These are phyloP conservation scores for Chrysoporthe cubensis DNA, from an alignment of 2,329 filamentous ascomycete species.

Conservation along the genomic window DNA sequence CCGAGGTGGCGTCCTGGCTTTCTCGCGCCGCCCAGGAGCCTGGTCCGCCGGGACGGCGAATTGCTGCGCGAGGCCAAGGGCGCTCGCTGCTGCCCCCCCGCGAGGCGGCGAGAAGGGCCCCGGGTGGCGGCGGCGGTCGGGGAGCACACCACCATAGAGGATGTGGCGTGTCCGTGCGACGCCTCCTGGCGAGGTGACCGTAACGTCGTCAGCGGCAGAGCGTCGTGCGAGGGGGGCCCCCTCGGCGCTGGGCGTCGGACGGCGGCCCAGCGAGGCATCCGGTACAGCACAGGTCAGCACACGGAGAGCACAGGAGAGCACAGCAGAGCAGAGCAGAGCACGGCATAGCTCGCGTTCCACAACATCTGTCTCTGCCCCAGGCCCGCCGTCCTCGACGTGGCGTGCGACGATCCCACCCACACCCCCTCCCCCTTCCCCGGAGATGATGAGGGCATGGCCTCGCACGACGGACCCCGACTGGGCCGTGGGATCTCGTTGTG, in stretches of 20 bases:
- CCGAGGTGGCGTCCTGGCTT: constrained; percentile 20
- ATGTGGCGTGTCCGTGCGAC: constrained; percentile 14
- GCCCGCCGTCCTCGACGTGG: background rate
- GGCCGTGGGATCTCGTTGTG: background rate
- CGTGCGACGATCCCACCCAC: background rate
- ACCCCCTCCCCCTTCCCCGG: background rate
- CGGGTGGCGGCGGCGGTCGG: background rate
- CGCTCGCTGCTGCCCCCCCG: background rate
- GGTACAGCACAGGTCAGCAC: no score
- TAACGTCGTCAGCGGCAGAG: background rate
- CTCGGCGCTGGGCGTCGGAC: no score
- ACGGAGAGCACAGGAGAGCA: background rate
- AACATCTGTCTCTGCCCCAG: background rate
- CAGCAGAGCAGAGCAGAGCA: background rate
- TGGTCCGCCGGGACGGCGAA: constrained; percentile 12
- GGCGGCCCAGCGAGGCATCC: no score
- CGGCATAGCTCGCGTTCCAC: background rate
- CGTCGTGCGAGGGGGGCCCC: background rate
- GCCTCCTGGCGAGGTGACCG: background rate
- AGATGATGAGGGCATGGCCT: background rate
- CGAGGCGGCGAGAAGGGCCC: background rate
- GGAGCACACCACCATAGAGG: constrained; percentile 15
- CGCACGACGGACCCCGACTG: background rate
- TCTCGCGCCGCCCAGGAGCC: constrained; percentile 4
- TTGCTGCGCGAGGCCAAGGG: constrained; percentile 12